Percentiles rank a stretch among this genome's conserved stretches.
Conservation (phyloP, 805 yeast genomes). For the Kodamaea laetipori region DNA sequence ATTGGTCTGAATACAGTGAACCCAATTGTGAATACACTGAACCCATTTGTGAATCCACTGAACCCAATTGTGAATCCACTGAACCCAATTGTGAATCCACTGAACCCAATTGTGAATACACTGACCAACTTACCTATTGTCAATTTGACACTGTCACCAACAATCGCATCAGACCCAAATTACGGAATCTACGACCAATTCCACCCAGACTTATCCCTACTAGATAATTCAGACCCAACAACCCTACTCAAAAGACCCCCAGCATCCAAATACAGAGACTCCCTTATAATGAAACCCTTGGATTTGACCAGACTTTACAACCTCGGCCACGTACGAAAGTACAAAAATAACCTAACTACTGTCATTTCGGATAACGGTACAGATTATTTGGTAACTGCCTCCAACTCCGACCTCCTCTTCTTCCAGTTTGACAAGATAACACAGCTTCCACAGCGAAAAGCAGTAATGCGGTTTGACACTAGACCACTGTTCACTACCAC, state of each 20-base stretch:
- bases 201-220: conserved; percentile 18
- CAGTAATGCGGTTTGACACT: conserved; percentile 41
- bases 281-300: conserved; percentile 25
- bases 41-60: too few relatives aligned
- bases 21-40: too few relatives aligned
- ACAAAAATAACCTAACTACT: conserved; percentile 43
- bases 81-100: too few relatives aligned
- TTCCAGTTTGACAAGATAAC: conserved; percentile 32
- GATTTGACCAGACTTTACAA: conserved; percentile 24
- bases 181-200: conserved; percentile 11
- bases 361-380: conserved; percentile 19
- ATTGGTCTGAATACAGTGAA: too few relatives aligned
- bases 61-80: too few relatives aligned
- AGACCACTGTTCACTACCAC: conserved; percentile 43
- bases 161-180: too few relatives aligned
- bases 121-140: too few relatives aligned
- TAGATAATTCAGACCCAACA: conserved; percentile 19
- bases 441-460: conserved; percentile 27
- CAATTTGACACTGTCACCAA: too few relatives aligned
- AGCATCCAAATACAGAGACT: conserved; percentile 39
- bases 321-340: conserved; percentile 33
- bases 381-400: conserved; percentile 33
- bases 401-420: conserved; percentile 36
- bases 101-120: too few relatives aligned
- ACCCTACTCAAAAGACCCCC: conserved; percentile 32